Evolutionary conservation across 176 grass and related monocot species (phyloP), one percentile per base, ranked within the genome.

Genomic region (Saccharum officinarum): DNA sequence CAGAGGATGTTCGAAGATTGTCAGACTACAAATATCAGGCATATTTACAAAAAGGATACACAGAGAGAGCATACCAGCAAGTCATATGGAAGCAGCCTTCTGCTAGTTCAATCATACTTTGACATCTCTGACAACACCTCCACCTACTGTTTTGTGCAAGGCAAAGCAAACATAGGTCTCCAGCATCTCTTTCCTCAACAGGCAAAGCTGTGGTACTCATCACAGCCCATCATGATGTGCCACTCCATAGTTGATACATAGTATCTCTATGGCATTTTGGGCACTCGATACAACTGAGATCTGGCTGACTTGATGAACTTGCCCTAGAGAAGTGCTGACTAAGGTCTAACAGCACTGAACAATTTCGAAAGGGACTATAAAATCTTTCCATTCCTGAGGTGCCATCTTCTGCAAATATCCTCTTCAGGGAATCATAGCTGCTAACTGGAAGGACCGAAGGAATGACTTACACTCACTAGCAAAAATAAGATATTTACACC

Each of bases 221-320:
- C 92, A 63, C 96, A 98, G 54, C 85, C 75, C 87, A 98, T 90
- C 89, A 94, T 88, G 61, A 90, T 72, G 83, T 98, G 96, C 89
- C 93, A 93, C 91, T 54, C 89, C 82, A 75, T 91, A 98, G 28
- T 76, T 89, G 86, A 98, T 87, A 72, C 96, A 95, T 38, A 92
- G 11, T 93, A 89, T 98, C 91, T 77, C 93, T 89, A 28, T 88
- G 86, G 84, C 93, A 98, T 77, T 95, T 91, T 16, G 46, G 46
- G 46, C 46, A 49, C 46, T 49, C 13, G 4, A 49, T 16, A 49
- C 46, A 49, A 49, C 46, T 49, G 46, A 15, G 46, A 49, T 49
- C 14, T 49, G 14, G 4, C 4, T 49, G 46, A 16, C 46, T 49
- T 49, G 46, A 49, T 49, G 46, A 49, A 14, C 45, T 46, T 46